Conservation (phyloP, 768 basidiomycete genomes). For the Leucocoprinus birnbaumii region DNA sequence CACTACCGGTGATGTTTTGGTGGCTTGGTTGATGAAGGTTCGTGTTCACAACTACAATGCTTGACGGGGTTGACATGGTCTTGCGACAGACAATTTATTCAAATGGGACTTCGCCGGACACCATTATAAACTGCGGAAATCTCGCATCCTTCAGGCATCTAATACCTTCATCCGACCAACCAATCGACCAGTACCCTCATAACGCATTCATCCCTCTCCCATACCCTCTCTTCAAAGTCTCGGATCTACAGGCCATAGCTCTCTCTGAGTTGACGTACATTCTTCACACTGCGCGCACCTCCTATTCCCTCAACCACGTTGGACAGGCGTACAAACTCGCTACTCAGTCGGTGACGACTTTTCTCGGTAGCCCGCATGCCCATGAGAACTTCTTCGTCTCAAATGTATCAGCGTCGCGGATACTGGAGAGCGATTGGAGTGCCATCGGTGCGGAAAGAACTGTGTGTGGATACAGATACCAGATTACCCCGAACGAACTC, state of each 20-base stretch:
- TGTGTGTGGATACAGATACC: conserved; percentile 36
- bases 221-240: conserved; percentile 34
- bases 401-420: conserved; percentile 38
- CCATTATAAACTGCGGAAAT: conserved; percentile 32
- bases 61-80: background rate
- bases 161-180: conserved; percentile 17
- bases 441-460: conserved; percentile 29
- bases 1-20: conserved; percentile 36
- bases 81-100: conserved; percentile 31
- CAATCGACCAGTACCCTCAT: conserved; percentile 28
- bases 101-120: conserved; percentile 24
- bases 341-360: conserved; percentile 20
- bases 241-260: conserved; percentile 26
- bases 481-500: conserved; percentile 30
- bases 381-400: conserved; percentile 34
- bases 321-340: conserved; percentile 25
- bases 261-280: conserved; percentile 24
- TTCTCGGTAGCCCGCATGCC: conserved; percentile 31
- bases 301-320: conserved; percentile 26
- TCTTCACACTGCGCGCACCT: conserved; percentile 17
- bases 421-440: conserved; percentile 37
- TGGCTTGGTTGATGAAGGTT: conserved; percentile 41
- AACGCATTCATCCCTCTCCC: conserved; percentile 38
- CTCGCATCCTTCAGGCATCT: conserved; percentile 34
- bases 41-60: background rate